Base-by-base conservation (phyloP, 1,284 basidiomycete genomes). In the Neolentinus lepideus region DNA sequence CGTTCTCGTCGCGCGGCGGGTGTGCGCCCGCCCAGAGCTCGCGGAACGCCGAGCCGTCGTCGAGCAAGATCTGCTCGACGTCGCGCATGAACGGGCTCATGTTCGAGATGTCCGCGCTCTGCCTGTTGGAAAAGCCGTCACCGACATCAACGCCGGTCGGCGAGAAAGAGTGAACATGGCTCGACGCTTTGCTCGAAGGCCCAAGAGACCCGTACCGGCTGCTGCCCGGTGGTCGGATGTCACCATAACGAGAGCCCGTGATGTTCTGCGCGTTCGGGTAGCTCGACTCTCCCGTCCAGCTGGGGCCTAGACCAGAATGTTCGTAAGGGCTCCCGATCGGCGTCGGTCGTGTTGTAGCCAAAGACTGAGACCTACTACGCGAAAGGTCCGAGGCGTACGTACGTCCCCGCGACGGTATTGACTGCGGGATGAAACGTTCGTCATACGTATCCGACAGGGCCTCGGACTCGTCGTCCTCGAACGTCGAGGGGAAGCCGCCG, bases 21-120 rank as follows among this genome's bases (percentile, higher is more conserved):
- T 81, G 74, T 75, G 80, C 80, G 27, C 81, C 83, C 0, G 80
- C 76, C 85, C 86, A 89, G 9, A 88, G 73, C 62, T 88, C 85
- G 46, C 84, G 75, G 61, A 87, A 80, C 0, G 81, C 80, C 0
- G 82, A 78, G 2, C 78, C 79, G 55, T 88, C 85, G 62, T 90
- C 85, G 54, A 86, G 70, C 35, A 90, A 69, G 57, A 91, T 89
- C 68, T 86, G 82, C 14, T 82, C 82, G 16, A 92, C 84, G 66
- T 92, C 88, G 27, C 89, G 75, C 22, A 88, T 80, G 64, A 92
- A 90, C 0, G 90, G 90, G 58, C 80, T 84, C 78, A 90, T 88
- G 66, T 92, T 92, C 33, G 85, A 84, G 45, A 81, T 69, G 67
- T 90, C 88, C 38, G 72, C 72, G 58, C 70, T 76, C 64, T 72